Evolutionary conservation across 1,284 basidiomycete species (phyloP).

Genomic region (Psilocybe mexicana): DNA sequence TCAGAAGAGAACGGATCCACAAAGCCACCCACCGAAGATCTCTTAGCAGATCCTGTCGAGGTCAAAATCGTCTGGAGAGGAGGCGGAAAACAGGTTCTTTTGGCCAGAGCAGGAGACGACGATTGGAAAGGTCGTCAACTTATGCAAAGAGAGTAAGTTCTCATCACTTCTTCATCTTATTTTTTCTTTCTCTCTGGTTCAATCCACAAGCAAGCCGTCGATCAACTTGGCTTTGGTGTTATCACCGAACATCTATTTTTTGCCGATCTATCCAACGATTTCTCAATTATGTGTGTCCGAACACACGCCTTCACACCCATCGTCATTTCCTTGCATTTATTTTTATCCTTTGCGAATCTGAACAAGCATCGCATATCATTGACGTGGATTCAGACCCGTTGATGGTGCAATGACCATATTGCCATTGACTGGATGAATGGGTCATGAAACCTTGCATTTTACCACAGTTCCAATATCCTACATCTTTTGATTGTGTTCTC

Average conservation of each 20-base stretch:
- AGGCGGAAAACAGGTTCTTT: conserved; percentile 57
- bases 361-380: neutral
- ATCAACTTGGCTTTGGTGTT: neutral
- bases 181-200: conserved; percentile 4
- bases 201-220: neutral
- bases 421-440: neutral
- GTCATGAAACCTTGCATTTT: neutral
- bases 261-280: neutral
- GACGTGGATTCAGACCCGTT: neutral
- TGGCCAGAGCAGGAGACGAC: conserved; percentile 70
- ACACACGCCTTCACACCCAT: conserved; percentile 1
- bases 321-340: neutral
- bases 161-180: conserved; percentile 5
- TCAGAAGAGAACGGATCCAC: conserved; percentile 30
- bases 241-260: too few relatives aligned
- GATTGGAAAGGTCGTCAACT: conserved; percentile 67
- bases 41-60: conserved; percentile 41
- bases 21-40: conserved; percentile 19
- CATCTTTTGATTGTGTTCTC: neutral
- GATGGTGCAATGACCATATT: neutral
- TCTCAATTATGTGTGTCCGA: conserved; percentile 1
- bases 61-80: conserved; percentile 66
- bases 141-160: conserved; percentile 64
- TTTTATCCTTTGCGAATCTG: neutral
- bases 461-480: neutral